Percentiles rank a stretch among this genome's conserved stretches.
These are phyloP conservation scores for Kodamaea sp. DNA, from an alignment of 1,139 yeast genomes.

Conservation along the genomic window DNA sequence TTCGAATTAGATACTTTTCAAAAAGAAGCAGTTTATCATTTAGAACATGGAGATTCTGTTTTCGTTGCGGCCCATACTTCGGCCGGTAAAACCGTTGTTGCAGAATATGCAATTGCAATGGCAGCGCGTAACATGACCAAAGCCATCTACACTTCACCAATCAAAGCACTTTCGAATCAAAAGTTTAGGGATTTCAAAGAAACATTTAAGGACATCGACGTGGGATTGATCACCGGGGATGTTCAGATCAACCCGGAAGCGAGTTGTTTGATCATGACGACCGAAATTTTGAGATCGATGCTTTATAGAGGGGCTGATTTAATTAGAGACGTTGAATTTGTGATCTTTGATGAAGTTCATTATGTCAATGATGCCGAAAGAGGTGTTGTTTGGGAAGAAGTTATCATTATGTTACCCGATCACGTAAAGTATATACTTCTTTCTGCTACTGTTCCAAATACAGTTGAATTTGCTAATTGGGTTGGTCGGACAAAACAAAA, in stretches of 20 bases:
- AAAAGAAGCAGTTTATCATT: constrained; percentile 92
- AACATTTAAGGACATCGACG: constrained; percentile 75
- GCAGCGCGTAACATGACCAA: constrained; percentile 86
- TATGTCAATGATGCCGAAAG: constrained; percentile 95
- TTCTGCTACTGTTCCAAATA: constrained; percentile 97
- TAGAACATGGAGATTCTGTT: constrained; percentile 96
- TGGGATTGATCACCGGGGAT: constrained; percentile 96
- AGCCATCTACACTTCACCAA: constrained; percentile 90
- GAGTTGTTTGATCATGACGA: constrained; percentile 94
- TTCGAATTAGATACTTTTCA: constrained; percentile 93
- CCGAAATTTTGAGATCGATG: constrained; percentile 94
- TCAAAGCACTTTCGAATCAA: constrained; percentile 88
- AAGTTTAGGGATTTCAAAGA: constrained; percentile 89
- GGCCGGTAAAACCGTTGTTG: constrained; percentile 91
- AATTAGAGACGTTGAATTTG: constrained; percentile 95
- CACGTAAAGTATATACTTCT: constrained; percentile 84
- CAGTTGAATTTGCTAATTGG: constrained; percentile 98
- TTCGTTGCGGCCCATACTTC: constrained; percentile 98
- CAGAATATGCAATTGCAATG: constrained; percentile 93
- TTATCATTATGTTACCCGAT: constrained; percentile 92
- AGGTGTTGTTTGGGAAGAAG: constrained; percentile 99
- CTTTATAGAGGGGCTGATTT: constrained; percentile 93
- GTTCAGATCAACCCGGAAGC: constrained; percentile 98
- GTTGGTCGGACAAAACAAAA: constrained; percentile 95
- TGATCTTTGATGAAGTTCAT: constrained; percentile 95